Percentiles rank a stretch among this genome's conserved stretches.
phyloP scores from a whole-genome alignment of 2,329 filamentous ascomycete genomes.

The Trematosphaeria pertusa region DNA sequence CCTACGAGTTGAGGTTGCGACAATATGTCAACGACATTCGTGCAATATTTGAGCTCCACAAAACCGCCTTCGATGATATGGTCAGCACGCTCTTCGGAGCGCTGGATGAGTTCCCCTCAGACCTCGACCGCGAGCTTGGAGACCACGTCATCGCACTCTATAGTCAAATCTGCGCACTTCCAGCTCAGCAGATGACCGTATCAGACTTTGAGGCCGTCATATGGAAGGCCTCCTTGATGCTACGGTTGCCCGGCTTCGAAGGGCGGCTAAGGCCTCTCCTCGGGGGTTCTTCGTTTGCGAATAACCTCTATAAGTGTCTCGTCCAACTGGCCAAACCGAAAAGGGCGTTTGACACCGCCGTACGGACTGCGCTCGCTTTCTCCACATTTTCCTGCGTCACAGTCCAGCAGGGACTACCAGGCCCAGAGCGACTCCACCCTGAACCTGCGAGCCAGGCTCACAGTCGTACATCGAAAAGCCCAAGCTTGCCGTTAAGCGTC shows the following conservation, averaged over 20 bases:
- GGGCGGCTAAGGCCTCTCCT: constrained; percentile 14
- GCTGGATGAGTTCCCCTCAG: background rate
- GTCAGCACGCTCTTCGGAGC: background rate
- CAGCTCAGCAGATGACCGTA: background rate
- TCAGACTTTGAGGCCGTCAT: constrained; percentile 5
- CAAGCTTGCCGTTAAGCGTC: background rate
- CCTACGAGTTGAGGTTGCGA: background rate
- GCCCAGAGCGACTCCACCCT: no score
- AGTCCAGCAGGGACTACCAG: background rate
- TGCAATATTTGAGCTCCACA: background rate
- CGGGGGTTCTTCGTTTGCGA: constrained; percentile 5
- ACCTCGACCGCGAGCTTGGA: background rate
- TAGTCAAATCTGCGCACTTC: background rate
- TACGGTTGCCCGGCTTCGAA: background rate
- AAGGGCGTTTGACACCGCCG: constrained; percentile 11
- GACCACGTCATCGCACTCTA: background rate
- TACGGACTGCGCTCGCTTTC: constrained; percentile 2
- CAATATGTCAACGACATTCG: background rate
- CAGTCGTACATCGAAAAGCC: background rate
- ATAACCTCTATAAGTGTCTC: constrained; percentile 14
- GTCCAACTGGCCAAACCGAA: constrained; percentile 15
- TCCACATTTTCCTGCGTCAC: constrained; percentile 1
- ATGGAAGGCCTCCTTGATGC: background rate
- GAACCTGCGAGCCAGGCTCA: background rate
- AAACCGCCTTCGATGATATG: background rate